Base-by-base conservation (phyloP, 176 grass and related monocot genomes). In the Raddia distichophylla region DNA sequence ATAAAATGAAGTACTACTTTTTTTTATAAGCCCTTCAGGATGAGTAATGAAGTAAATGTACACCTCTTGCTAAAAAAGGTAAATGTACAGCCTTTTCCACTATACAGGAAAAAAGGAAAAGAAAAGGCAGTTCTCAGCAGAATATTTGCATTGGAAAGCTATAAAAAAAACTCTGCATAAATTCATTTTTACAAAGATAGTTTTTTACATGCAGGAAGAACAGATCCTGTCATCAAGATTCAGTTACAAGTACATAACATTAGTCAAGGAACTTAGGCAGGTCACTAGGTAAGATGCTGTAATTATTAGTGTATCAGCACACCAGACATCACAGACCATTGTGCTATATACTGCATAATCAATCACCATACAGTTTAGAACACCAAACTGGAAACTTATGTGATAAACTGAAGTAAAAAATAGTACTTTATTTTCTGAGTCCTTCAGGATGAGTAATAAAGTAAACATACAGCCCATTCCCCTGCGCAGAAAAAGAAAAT, bases 281-380 rank as follows among this genome's bases (percentile, higher is more conserved):
- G 22, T 64, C 22, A 14, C 32, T 34, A 33, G 8, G 22, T 77
- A 64, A 64, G 59, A 34, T 51, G 15, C 10, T 4, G 5, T 70
- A n/a, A 77, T 5, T 68, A 32, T 22, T 47, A 5, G 13, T 47
- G 58, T 45, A 69, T 80, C 78, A 46, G 53, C 51, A 69, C 58
- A 63, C 17, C 17, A 65, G 50, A 37, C 75, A 78, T 64, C 45
- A 78, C 51, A 4, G 13, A 64, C 12, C 46, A 60, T n/a, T 59
- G 9, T 34, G 55, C 3, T 44, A 40, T 43, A 15, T 54, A 5
- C 15, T 54, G 14, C 15, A 6, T 54, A 54, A 64, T 40, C 37
- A 40, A 40, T 40, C 37, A 40, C 37, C 37, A 43, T 60, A 37
- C 34, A 42, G 53, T 64, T 74, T 74, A 61, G 7, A 52, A 18